Conservation (phyloP, 306 rosid genomes). For the Pueraria montana region DNA sequence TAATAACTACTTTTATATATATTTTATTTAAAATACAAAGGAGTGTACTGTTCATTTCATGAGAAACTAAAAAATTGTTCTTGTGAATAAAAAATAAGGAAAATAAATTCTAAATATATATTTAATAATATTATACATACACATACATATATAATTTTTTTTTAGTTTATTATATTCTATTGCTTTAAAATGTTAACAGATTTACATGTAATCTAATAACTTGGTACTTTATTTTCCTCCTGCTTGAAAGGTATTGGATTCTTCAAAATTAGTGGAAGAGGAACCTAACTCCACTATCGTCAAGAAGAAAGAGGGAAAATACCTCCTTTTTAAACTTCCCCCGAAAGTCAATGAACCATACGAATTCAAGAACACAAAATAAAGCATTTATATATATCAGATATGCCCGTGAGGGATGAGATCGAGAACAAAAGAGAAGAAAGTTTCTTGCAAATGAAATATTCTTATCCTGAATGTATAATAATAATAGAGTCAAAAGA, state of each 20-base stretch:
- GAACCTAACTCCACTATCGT: conserved; percentile 33
- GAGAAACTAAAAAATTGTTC: neutral
- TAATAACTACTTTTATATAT: neutral
- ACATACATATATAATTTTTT: neutral
- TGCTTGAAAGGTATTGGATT: conserved; percentile 29
- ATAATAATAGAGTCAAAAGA: neutral
- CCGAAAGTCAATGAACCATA: conserved; percentile 15
- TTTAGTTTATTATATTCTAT: neutral
- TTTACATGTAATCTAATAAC: neutral
- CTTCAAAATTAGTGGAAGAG: conserved; percentile 23
- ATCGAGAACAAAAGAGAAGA: neutral
- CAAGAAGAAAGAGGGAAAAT: neutral
- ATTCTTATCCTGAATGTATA: neutral
- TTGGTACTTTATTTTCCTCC: neutral
- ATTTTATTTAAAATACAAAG: neutral
- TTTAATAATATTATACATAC: neutral
- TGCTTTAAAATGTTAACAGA: neutral
- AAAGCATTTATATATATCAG: conserved; percentile 16
- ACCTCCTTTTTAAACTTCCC: neutral
- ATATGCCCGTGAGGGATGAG: neutral
- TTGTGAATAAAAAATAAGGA: neutral
- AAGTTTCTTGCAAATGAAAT: neutral
- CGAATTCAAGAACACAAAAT: conserved; percentile 16
- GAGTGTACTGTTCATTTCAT: neutral
- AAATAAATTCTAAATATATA: neutral